Evolutionary conservation across 176 grass and related monocot genomes (phyloP), one percentile per base, ranked within the genome.

Genomic region (Juncus effusus): DNA sequence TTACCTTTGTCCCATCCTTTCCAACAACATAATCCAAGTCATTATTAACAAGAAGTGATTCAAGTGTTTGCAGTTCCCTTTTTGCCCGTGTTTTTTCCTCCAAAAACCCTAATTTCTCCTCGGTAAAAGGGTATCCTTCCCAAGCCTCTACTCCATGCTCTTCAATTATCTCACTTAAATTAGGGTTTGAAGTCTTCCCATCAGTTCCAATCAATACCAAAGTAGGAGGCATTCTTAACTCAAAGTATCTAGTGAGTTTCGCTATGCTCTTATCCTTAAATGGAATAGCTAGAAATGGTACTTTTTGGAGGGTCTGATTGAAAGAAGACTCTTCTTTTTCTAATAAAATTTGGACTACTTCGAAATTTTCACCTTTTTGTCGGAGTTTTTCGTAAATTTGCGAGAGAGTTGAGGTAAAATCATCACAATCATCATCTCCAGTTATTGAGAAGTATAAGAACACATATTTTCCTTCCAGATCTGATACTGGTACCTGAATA

Each of bases 231-330:
- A 13, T 5, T 3, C 63, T 59, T 58, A 92, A 78, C 63, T 92
- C 88, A 58, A 97, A 97, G 76, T 92, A 97, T 10, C 76, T 80
- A 50, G 72, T 83, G 38, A 97, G 63, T 61, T 76, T 86, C 41
- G 82, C 64, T 72, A 78, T 74, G 38, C 61, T 82, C 67, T 75
- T 76, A 63, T 92, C 93, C 4, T 75, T 80, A 7, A 75, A 90
- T 63, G 88, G 93, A 73, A 97, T 83, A 5, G 88, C 85, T 38
- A 97, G 74, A 85, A 84, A 97, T 75, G 85, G 82, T 78, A 84
- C 91, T 16, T 35, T 72, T 14, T 73, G 67, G 77, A 92, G 77
- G 57, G 51, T 82, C 58, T 82, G 39, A 60, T 65, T 65, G 38
- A 80, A 86, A 6, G 42, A 45, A 60, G 74, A 81, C 13, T 89